These are phyloP conservation scores for Botrytis medusae DNA, from an alignment of 2,329 filamentous ascomycete genomes.

Conservation along the genomic window DNA sequence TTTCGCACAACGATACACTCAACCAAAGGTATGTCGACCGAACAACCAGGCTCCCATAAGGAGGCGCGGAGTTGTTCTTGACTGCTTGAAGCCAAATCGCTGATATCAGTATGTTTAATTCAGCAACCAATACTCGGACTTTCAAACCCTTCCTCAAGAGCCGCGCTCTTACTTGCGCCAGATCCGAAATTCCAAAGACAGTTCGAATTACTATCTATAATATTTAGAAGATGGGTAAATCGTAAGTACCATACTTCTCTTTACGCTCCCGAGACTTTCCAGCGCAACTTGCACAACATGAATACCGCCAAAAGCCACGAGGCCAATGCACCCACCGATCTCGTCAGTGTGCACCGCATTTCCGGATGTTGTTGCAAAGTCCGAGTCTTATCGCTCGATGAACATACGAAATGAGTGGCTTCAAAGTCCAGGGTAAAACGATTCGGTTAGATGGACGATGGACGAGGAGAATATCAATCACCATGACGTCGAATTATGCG, in stretches of 20 bases:
- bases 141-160: slow-evolving; percentile 4
- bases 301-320: neutral
- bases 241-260: slow-evolving; percentile 21
- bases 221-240: slow-evolving; percentile 27
- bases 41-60: neutral
- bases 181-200: neutral
- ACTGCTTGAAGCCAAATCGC: slow-evolving; percentile 2
- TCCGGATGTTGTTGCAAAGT: neutral
- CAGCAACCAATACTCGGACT: slow-evolving; percentile 1
- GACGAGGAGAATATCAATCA: neutral
- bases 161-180: slow-evolving; percentile 20
- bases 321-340: slow-evolving; percentile 15
- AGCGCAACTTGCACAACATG: slow-evolving; percentile 17
- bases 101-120: neutral
- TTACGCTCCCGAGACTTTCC: neutral
- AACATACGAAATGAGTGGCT: neutral
- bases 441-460: neutral
- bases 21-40: slow-evolving; percentile 1
- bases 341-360: slow-evolving; percentile 8
- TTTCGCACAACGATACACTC: neutral
- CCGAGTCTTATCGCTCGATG: neutral
- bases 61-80: neutral
- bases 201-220: neutral
- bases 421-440: neutral
- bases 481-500: neutral